Evolutionary conservation across 2,329 filamentous ascomycete genomes (phyloP).

Genomic region (Claviceps quebecensis): DNA sequence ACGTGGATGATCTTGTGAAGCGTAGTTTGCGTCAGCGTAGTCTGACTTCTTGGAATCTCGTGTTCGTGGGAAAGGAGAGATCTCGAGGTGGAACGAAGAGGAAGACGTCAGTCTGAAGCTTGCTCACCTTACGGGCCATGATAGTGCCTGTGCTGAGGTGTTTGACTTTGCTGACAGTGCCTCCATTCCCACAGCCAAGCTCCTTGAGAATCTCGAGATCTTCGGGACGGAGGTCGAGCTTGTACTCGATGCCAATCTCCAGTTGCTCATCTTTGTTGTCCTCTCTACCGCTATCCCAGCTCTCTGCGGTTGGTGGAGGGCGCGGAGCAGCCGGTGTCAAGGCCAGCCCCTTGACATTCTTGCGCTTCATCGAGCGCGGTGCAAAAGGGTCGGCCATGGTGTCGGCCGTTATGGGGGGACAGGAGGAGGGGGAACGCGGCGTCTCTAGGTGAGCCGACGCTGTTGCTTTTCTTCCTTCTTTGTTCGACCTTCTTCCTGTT

Average conservation of each 20-base stretch:
- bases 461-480: neutral
- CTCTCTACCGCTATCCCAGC: conserved; percentile 47
- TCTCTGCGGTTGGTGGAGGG: conserved; percentile 56
- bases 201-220: conserved; percentile 90
- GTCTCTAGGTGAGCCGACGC: neutral
- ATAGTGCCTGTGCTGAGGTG: conserved; percentile 88
- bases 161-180: conserved; percentile 95
- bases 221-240: conserved; percentile 78
- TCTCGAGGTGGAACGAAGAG: neutral
- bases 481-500: neutral
- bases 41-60: neutral
- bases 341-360: conserved; percentile 94
- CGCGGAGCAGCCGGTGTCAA: conserved; percentile 68
- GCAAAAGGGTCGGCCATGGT: conserved; percentile 50
- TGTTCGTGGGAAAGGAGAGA: neutral
- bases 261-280: conserved; percentile 47
- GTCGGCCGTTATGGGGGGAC: conserved; percentile 3
- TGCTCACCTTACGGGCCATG: conserved; percentile 85
- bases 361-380: conserved; percentile 85
- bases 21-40: conserved; percentile 7
- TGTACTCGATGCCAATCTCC: conserved; percentile 96
- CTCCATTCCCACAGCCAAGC: conserved; percentile 88
- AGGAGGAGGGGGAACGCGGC: neutral
- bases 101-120: neutral
- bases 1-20: conserved; percentile 75